phyloP scores from a whole-genome alignment of 202 grass and related monocot species.

The Dendrocalamus latiflorus region DNA sequence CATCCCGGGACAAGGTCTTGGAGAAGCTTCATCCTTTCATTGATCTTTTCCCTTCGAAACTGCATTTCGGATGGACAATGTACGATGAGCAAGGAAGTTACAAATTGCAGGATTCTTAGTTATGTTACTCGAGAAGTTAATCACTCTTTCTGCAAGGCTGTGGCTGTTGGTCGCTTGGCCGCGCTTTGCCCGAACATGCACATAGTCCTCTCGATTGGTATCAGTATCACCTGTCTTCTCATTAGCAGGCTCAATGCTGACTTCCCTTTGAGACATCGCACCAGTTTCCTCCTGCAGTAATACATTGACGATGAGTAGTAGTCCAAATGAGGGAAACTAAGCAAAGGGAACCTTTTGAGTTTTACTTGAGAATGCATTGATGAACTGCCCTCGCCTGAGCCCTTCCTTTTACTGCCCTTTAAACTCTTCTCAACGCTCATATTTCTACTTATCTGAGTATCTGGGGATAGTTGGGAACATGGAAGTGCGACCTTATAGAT shows the following conservation, averaged over 20 bases:
- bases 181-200: slow-evolving; percentile 82
- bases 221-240: slow-evolving; percentile 34
- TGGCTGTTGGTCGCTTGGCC: slow-evolving; percentile 96
- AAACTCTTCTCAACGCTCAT: slow-evolving; percentile 25
- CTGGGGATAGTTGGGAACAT: slow-evolving; percentile 16
- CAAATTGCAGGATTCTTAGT: not conserved
- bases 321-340: not conserved
- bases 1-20: slow-evolving; percentile 94
- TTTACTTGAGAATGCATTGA: slow-evolving; percentile 38
- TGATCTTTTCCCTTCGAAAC: slow-evolving; percentile 95
- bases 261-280: slow-evolving; percentile 27
- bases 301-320: not conserved
- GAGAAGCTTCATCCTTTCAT: slow-evolving; percentile 93
- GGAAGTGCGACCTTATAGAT: not conserved
- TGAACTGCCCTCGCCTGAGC: slow-evolving; percentile 36
- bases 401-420: slow-evolving; percentile 56
- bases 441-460: slow-evolving; percentile 39
- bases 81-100: not conserved
- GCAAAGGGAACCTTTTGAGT: not conserved
- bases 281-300: slow-evolving; percentile 31
- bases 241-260: slow-evolving; percentile 22
- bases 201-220: slow-evolving; percentile 48
- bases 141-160: slow-evolving; percentile 96
- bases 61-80: slow-evolving; percentile 22
- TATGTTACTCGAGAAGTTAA: slow-evolving; percentile 2